These are phyloP conservation scores for Salicornia ramosissima DNA, from an alignment of 148 eudicot species.

Conservation along the genomic window DNA sequence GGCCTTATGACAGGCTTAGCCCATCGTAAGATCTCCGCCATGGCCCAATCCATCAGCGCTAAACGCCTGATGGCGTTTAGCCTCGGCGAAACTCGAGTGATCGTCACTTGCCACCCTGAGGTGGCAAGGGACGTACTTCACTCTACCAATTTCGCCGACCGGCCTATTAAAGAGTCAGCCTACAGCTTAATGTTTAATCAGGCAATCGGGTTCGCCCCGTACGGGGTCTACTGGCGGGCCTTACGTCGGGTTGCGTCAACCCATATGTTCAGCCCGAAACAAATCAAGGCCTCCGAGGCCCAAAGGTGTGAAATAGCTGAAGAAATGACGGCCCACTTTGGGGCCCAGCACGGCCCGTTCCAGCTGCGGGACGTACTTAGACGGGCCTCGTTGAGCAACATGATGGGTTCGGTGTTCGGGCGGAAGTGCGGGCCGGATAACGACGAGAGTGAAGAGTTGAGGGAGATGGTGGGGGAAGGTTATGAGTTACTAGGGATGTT, in stretches of 20 bases:
- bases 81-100: constrained; percentile 54
- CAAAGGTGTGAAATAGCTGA: constrained; percentile 36
- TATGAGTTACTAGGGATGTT: constrained; percentile 55
- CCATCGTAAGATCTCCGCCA: constrained; percentile 47
- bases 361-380: constrained; percentile 40
- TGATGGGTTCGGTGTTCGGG: constrained; percentile 77
- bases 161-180: constrained; percentile 67
- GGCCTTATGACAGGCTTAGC: constrained; percentile 49
- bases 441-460: constrained; percentile 39
- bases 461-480: constrained; percentile 50
- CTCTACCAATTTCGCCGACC: constrained; percentile 49
- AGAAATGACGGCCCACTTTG: constrained; percentile 27
- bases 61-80: constrained; percentile 60
- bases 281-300: constrained; percentile 28
- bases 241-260: constrained; percentile 49
- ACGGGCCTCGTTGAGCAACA: constrained; percentile 50
- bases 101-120: constrained; percentile 55
- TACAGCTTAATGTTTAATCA: constrained; percentile 58
- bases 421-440: constrained; percentile 20
- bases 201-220: constrained; percentile 75
- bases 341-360: constrained; percentile 9
- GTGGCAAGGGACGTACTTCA: constrained; percentile 51
- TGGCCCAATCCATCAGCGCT: constrained; percentile 29
- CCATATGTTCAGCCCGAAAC: constrained; percentile 53
- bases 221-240: constrained; percentile 59